phyloP scores from a whole-genome alignment of 2,329 filamentous ascomycete genomes.

The Orbilia javanica region DNA sequence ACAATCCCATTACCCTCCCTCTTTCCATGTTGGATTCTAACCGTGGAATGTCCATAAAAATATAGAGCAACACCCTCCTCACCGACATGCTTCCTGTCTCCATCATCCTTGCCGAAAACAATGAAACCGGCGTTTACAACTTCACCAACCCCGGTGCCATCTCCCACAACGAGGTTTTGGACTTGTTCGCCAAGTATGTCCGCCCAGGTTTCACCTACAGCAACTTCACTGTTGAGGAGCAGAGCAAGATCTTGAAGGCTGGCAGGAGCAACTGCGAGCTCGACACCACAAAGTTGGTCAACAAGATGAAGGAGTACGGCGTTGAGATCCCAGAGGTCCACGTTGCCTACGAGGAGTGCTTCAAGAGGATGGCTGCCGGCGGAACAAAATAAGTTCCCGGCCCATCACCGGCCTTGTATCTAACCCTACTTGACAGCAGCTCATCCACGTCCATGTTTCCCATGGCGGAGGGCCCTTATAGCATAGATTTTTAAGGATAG shows the following conservation, averaged over 20 bases:
- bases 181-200: conserved; percentile 74
- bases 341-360: conserved; percentile 72
- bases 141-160: conserved; percentile 76
- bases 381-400: conserved; percentile 67
- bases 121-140: conserved; percentile 76
- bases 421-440: not conserved
- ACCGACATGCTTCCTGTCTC: conserved; percentile 74
- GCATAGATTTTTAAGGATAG: not conserved
- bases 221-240: conserved; percentile 76
- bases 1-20: not conserved
- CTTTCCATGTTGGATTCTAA: too few species aligned
- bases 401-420: not conserved
- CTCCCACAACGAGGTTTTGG: conserved; percentile 77
- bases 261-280: conserved; percentile 76
- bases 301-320: conserved; percentile 73
- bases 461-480: not conserved
- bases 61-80: conserved; percentile 72
- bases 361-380: conserved; percentile 74
- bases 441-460: not conserved
- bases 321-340: conserved; percentile 74
- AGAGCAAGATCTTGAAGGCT: conserved; percentile 76
- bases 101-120: conserved; percentile 73
- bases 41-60: too few species aligned
- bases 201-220: conserved; percentile 73
- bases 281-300: conserved; percentile 73